Percentiles rank a stretch among this genome's conserved stretches.
phyloP scores from a whole-genome alignment of 352 stramenopile genomes.

The Globisporangium spinosum region DNA sequence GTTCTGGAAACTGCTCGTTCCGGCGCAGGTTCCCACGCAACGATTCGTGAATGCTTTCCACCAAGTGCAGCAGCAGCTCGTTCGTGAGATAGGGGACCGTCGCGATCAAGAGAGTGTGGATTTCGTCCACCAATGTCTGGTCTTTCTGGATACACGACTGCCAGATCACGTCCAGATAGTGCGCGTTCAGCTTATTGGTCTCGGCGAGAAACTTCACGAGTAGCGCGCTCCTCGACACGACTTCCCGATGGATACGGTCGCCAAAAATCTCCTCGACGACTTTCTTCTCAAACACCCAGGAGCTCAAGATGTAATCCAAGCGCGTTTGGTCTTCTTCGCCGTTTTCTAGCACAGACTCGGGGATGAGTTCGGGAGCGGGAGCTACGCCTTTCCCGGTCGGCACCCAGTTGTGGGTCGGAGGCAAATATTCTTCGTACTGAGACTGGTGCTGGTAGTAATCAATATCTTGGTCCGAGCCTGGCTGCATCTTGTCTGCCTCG shows the following conservation, averaged over 20 bases:
- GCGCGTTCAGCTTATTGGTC: constrained; percentile 63
- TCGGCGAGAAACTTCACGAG: constrained; percentile 86
- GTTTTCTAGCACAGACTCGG: constrained; percentile 58
- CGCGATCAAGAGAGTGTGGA: constrained; percentile 73
- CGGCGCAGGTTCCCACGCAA: constrained; percentile 44
- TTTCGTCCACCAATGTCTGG: constrained; percentile 77
- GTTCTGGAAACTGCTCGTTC: constrained; percentile 60
- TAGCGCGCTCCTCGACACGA: constrained; percentile 76
- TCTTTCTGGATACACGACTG: constrained; percentile 83
- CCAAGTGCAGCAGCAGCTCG: constrained; percentile 61
- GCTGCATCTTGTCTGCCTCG: constrained; percentile 95
- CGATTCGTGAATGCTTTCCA: constrained; percentile 62
- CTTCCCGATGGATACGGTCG: constrained; percentile 85
- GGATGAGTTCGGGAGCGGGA: constrained; percentile 65
- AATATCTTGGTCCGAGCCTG: constrained; percentile 97
- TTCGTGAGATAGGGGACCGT: constrained; percentile 76
- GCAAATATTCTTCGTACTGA: constrained; percentile 90
- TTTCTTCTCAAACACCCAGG: constrained; percentile 68
- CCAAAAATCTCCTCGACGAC: constrained; percentile 87
- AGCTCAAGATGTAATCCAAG: constrained; percentile 70
- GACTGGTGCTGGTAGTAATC: constrained; percentile 99
- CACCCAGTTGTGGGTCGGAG: constrained; percentile 89
- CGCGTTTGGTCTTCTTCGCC: constrained; percentile 44
- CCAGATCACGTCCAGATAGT: constrained; percentile 75
- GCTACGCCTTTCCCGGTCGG: constrained; percentile 68